Evolutionary conservation across 1,139 yeast species (phyloP).

Genomic region (Blastobotrys serpentis): DNA sequence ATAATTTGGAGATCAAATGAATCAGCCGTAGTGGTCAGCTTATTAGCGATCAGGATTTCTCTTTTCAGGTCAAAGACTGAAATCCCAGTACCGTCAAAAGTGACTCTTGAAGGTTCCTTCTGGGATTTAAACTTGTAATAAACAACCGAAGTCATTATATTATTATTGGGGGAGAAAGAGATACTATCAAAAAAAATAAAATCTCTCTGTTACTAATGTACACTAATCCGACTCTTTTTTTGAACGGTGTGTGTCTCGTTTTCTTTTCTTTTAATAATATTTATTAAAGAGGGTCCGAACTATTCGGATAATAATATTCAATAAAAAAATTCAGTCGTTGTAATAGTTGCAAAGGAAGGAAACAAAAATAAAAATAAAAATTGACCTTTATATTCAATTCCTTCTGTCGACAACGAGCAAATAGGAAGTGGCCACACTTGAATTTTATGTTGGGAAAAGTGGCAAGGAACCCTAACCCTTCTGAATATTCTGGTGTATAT

Average conservation of each 20-base stretch:
- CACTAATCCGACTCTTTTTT: not conserved
- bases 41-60: conserved; percentile 80
- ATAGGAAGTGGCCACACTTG: not conserved
- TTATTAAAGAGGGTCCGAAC: conserved; percentile 5
- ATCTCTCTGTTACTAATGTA: conserved; percentile 2
- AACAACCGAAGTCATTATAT: conserved; percentile 81
- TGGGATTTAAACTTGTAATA: conserved; percentile 88
- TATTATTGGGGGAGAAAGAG: conserved; percentile 1
- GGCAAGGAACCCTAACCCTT: conserved; percentile 1
- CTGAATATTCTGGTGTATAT: not conserved
- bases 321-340: conserved; percentile 2
- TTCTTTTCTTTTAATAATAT: conserved; percentile 7
- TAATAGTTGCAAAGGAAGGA: conserved; percentile 9
- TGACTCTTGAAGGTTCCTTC: conserved; percentile 71
- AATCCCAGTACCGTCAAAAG: conserved; percentile 95
- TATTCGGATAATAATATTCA: conserved; percentile 5
- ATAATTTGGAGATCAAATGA: conserved; percentile 67
- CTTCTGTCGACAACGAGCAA: no score
- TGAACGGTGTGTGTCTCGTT: no score
- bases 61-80: conserved; percentile 92
- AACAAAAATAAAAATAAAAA: conserved; percentile 12
- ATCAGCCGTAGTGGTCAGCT: conserved; percentile 78
- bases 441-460: not conserved
- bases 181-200: not conserved
- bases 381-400: no score